Base-by-base conservation (phyloP, 495 filamentous ascomycete species). In the Xylaria curta region DNA sequence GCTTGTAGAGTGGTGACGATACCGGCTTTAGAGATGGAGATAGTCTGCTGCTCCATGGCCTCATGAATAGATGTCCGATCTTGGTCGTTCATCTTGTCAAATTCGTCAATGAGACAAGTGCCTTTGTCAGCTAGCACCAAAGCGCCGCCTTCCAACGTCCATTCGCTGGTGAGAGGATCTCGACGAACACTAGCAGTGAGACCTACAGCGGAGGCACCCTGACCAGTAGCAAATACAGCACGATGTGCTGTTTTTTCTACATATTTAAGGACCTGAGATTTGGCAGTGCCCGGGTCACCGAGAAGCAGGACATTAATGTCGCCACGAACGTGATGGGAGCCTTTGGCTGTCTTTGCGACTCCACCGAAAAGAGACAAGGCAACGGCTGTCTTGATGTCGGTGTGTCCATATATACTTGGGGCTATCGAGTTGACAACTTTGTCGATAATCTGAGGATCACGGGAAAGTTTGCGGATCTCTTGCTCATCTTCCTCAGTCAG, bases 41-140 rank as follows among this genome's bases (percentile, higher is more conserved):
- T 99, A n/a, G 97, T 98, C 80, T 99, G 97, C 81, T 99, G 97
- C 81, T 99, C 97, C 97, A 99, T 99, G 70, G 97, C 97, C 86
- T 99, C 97, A 87, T 99, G 97, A 79, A 99, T 99, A 28, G 93
- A 97, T 1, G 97, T 99, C 54, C 96, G 81, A 80, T 99, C 97
- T 76, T 98, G 94, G 79, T 99, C 97, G 82, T 99, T 99, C 97
- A 99, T 99, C 87, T 99, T 99, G 88, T 99, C 97, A 81, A 99
- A 99, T 81, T 99, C 97, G 80, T 99, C 97, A 75, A 99, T 99
- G 40, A 99, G 86, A 78, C 97, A 99, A 46, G 93, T 97, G 54
- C 97, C 97, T 70, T 93, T 91, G 81, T 99, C 97, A 33, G 97
- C 97, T 46, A 99, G 88, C 66, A 99, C 97, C 24, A 99, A 85